Percentiles rank a stretch among this genome's conserved stretches.
These are phyloP conservation scores for Coniochaeta sp. DNA, from an alignment of 2,329 filamentous ascomycete species.

Conservation along the genomic window DNA sequence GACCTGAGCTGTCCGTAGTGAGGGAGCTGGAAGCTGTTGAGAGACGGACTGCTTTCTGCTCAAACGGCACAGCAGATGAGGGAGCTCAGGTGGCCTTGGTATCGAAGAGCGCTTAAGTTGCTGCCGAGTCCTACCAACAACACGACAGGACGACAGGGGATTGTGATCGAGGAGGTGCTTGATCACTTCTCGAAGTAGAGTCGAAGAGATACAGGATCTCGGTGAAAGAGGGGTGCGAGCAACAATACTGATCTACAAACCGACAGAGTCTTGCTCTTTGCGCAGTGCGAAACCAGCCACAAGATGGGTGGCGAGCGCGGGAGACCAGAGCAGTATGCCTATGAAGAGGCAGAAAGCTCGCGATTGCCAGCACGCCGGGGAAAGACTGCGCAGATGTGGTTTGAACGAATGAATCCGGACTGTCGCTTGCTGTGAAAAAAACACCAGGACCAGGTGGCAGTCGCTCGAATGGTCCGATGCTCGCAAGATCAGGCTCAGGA, in stretches of 20 bases:
- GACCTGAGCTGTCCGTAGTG: neutral
- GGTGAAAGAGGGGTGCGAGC: neutral
- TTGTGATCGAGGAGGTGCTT: neutral
- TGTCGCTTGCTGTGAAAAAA: neutral
- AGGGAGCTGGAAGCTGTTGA: neutral
- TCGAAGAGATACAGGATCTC: neutral
- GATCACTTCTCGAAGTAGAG: neutral
- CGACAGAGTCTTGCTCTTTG: neutral
- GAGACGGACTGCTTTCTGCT: neutral
- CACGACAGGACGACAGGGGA: neutral
- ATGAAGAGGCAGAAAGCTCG: neutral
- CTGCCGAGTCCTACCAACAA: neutral
- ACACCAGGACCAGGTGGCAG: neutral
- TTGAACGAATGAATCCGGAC: neutral
- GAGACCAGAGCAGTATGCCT: neutral
- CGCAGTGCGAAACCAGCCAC: neutral
- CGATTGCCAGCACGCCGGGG: neutral
- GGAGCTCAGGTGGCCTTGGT: neutral
- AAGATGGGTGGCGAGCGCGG: neutral
- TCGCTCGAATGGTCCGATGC: neutral
- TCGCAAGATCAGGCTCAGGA: neutral
- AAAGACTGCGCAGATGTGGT: neutral
- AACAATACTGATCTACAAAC: neutral
- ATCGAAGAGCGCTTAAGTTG: neutral
- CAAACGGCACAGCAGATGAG: neutral